Evolutionary conservation across 108 stramenopile species (phyloP), one percentile per base, ranked within the genome.

Genomic region (Schizochytrium sp.): DNA sequence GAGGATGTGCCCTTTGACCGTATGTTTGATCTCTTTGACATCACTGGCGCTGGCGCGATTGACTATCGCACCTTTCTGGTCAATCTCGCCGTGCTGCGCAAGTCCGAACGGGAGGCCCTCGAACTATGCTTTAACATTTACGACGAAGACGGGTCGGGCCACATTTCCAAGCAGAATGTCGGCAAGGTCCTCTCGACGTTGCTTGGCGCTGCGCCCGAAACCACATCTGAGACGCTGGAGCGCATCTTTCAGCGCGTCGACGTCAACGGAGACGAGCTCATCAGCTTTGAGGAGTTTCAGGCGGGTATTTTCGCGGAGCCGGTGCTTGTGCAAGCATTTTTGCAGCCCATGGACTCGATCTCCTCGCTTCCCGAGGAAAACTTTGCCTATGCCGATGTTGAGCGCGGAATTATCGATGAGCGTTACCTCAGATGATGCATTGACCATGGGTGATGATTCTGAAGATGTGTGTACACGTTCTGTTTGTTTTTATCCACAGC

Each of bases 11-110:
- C 76, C 19, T 25, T 83, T 53, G 76, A 83, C 28, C 76, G 76
- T 45, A 83, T 83, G 76, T 83, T 83, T 28, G 76, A 83, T 6
- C 76, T 83, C n/a, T 83, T 83, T 83, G 76, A 83, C n/a, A 8
- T n/a, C n/a, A 83, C 0, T 18, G 76, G 76, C 45, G 48, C 19
- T 12, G 51, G 51, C 10, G 12, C n/a, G 10, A 53, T 83, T 12
- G 76, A 83, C 25, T 83, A 83, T 23, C 45, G 51, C n/a, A 53
- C 45, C 16, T 83, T 83, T 53, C 76, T 83, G 18, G 76, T 23
- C 4, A 83, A 53, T 23, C 76, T 83, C 28, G 76, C 76, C 4
- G 48, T 53, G 14, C 76, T 83, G 48, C 76, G 76, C n/a, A 53
- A 83, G 28, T 25, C 23, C 6, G 76, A 53, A 12, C 23, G 28